Conservation (phyloP, 805 yeast genomes). For the Saccharomycopsis synnaedendra region DNA sequence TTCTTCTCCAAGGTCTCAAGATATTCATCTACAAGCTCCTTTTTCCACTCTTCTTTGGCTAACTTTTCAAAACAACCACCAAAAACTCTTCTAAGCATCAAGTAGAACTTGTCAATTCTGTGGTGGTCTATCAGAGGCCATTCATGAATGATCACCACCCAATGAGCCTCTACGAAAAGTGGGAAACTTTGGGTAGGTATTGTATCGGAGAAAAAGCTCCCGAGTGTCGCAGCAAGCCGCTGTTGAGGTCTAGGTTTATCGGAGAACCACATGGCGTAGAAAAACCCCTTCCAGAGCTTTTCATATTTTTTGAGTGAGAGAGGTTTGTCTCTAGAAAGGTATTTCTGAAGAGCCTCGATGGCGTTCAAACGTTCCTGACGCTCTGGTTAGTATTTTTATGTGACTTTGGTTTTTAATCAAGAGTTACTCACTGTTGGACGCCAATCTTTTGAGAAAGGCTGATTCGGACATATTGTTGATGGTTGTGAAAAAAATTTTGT, state of each 20-base stretch:
- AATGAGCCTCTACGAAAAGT: slow-evolving; percentile 60
- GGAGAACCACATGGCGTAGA: slow-evolving; percentile 91
- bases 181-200: slow-evolving; percentile 33
- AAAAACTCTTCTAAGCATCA: slow-evolving; percentile 69
- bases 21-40: slow-evolving; percentile 33
- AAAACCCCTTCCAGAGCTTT: slow-evolving; percentile 94
- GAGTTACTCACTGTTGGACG: slow-evolving; percentile 49
- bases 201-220: slow-evolving; percentile 36
- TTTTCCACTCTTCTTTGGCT: slow-evolving; percentile 42
- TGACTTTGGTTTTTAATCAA: background rate
- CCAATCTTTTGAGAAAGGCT: slow-evolving; percentile 68
- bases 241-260: slow-evolving; percentile 93
- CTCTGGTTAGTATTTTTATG: slow-evolving; percentile 23
- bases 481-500: background rate
- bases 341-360: slow-evolving; percentile 48
- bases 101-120: slow-evolving; percentile 79
- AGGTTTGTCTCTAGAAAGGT: slow-evolving; percentile 32
- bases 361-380: slow-evolving; percentile 68
- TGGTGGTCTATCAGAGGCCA: slow-evolving; percentile 77
- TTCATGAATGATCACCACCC: slow-evolving; percentile 67
- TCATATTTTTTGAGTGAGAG: slow-evolving; percentile 44
- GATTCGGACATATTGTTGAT: slow-evolving; percentile 6
- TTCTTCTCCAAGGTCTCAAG: slow-evolving; percentile 30
- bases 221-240: slow-evolving; percentile 62
- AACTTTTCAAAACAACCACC: slow-evolving; percentile 54